phyloP scores from a whole-genome alignment of 148 eudicot genomes.

The Hydrangea macrophylla region DNA sequence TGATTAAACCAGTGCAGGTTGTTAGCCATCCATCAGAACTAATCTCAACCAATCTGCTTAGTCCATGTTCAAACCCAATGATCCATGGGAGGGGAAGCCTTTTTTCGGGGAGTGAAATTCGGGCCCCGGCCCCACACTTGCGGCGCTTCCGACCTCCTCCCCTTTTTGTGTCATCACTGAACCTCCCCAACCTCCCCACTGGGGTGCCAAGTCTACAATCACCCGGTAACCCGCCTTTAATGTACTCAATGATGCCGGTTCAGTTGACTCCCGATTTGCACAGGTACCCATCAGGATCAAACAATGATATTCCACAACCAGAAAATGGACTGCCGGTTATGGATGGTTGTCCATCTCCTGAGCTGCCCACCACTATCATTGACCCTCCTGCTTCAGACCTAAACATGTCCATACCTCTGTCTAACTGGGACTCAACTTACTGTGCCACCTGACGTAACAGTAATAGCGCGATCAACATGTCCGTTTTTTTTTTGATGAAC shows the following conservation, averaged over 20 bases:
- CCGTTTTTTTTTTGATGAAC: no score
- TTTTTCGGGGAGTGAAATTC: slow-evolving; percentile 3
- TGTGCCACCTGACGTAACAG: no score
- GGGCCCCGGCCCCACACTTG: slow-evolving; percentile 37
- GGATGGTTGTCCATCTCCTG: not conserved
- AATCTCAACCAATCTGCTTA: not conserved
- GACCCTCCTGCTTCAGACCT: slow-evolving; percentile 7
- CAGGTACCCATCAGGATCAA: not conserved
- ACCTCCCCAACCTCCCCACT: not conserved
- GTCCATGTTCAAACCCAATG: not conserved
- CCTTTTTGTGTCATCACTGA: not conserved
- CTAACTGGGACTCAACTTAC: not conserved
- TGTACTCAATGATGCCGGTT: no score
- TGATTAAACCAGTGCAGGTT: no score
- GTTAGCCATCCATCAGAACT: not conserved
- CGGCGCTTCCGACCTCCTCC: not conserved
- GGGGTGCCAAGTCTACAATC: not conserved
- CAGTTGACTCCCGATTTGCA: no score
- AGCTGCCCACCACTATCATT: not conserved
- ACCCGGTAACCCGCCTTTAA: not conserved
- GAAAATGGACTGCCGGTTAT: not conserved
- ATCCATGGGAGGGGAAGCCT: slow-evolving; percentile 4
- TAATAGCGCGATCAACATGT: no score
- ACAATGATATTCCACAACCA: no score
- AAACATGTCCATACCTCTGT: not conserved